Conservation (phyloP, 2,329 filamentous ascomycete genomes). For the Stachybotrys chartarum region DNA sequence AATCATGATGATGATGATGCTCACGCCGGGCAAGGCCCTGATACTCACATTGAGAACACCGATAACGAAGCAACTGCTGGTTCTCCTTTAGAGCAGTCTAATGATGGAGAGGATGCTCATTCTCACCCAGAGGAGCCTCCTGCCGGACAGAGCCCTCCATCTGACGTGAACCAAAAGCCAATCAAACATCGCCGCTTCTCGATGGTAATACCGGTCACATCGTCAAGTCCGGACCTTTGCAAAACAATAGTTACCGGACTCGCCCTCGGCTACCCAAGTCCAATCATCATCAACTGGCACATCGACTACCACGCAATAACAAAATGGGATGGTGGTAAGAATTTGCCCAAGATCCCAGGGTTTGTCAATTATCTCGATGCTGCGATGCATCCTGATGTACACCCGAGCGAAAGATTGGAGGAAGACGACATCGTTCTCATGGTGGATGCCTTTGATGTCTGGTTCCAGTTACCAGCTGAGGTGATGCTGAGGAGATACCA, state of each 20-base stretch:
- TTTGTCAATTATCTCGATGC: slow-evolving; percentile 12
- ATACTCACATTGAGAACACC: background rate
- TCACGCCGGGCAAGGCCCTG: background rate
- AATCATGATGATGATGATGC: no score
- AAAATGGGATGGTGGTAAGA: slow-evolving; percentile 7
- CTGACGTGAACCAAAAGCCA: background rate
- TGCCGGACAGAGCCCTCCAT: background rate
- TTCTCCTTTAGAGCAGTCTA: no score
- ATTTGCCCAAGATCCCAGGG: slow-evolving; percentile 14
- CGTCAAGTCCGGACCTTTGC: slow-evolving; percentile 12
- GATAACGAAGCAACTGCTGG: no score
- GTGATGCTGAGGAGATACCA: slow-evolving; percentile 15
- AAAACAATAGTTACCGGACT: slow-evolving; percentile 12
- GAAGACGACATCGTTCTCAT: slow-evolving; percentile 16
- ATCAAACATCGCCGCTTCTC: slow-evolving; percentile 7
- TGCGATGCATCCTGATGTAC: slow-evolving; percentile 3
- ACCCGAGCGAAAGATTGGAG: slow-evolving; percentile 4
- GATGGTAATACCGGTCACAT: slow-evolving; percentile 12
- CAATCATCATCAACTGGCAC: slow-evolving; percentile 15
- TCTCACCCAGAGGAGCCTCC: background rate
- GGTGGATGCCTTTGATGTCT: slow-evolving; percentile 17
- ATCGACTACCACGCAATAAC: slow-evolving; percentile 5
- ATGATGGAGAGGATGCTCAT: no score
- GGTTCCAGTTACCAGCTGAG: slow-evolving; percentile 19
- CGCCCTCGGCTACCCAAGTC: slow-evolving; percentile 13